Base-by-base conservation (phyloP, 352 stramenopile species). In the Phytophthora melonis region DNA sequence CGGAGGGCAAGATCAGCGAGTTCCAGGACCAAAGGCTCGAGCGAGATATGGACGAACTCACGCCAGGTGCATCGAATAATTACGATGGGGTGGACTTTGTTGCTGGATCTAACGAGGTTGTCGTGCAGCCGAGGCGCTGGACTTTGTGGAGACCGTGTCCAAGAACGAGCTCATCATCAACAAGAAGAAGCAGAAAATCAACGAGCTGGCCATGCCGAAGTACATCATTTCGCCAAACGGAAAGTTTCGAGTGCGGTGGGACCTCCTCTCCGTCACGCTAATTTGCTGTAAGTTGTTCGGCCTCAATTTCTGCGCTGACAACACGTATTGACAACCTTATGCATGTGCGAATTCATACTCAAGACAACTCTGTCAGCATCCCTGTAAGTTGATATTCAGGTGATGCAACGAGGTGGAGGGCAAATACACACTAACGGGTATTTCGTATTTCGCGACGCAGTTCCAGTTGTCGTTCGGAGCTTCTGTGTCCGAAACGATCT, bases 151-250 rank as follows among this genome's bases (percentile, higher is more conserved):
- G 71, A 82, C 82, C 1, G 87, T 84, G 13, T 90, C 85, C 13
- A 88, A 87, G 62, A 88, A 97, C 18, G 90, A 90, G 45, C 88
- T 92, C 57, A 91, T 96, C 57, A 95, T 97, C 57, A 97, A 96
- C 68, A 91, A 95, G 65, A 91, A 91, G 58, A 87, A 91, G 49
- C 81, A 93, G 53, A 87, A 90, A 21, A 90, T 96, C 60, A 88
- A 97, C 53, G 90, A 97, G 36, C 89, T 84, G 13, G 93, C 66
- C 39, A 86, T 98, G 13, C 89, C 87, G 1, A 87, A 78, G 69
- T 94, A 86, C 56, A 72, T 95, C 59, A 89, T 94, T 45, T 93
- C 85, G n/a, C 89, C 87, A 0, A 63, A 93, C 67, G 63, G 89
- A 63, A 91, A 91, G 63, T 93, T 95, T 50, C 84, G 87, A 5